Conservation (phyloP, 768 basidiomycete genomes). For the Lactarius trivialis region DNA sequence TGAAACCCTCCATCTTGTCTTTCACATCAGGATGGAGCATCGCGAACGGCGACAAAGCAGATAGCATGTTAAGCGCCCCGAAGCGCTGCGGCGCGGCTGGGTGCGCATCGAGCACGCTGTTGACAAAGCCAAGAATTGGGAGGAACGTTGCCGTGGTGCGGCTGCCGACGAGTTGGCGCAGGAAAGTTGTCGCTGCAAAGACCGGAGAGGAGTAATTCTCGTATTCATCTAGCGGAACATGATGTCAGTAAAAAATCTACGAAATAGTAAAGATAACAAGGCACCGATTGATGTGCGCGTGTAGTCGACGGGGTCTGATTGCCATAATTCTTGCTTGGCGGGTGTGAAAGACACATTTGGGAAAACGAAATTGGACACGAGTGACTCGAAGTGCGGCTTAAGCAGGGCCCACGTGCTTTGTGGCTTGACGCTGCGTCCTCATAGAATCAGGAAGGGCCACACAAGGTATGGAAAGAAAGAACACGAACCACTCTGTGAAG, state of each 20-base stretch:
- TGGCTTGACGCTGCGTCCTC: conserved; percentile 66
- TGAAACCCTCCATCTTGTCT: conserved; percentile 69
- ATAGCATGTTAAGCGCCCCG: conserved; percentile 80
- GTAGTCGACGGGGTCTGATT: conserved; percentile 78
- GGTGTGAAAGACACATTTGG: conserved; percentile 79
- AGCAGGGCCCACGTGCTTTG: conserved; percentile 86
- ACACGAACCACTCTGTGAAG: conserved; percentile 76
- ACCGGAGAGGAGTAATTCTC: conserved; percentile 73
- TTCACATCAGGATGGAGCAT: conserved; percentile 81
- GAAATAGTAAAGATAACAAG: neutral
- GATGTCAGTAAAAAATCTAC: conserved; percentile 1
- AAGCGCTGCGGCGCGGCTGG: conserved; percentile 62
- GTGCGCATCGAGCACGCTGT: conserved; percentile 62
- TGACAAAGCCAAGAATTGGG: conserved; percentile 73
- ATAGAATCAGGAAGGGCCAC: conserved; percentile 5
- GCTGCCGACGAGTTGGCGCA: conserved; percentile 69
- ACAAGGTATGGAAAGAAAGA: neutral
- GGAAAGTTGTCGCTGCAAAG: conserved; percentile 72
- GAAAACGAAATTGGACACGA: conserved; percentile 80
- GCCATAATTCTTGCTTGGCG: conserved; percentile 63
- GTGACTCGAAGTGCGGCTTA: conserved; percentile 74
- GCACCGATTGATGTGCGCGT: conserved; percentile 67
- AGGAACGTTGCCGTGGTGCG: conserved; percentile 78
- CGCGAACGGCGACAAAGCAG: conserved; percentile 68
- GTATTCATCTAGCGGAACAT: conserved; percentile 62